Evolutionary conservation across 306 rosid genomes (phyloP).

Genomic region (Quercus variabilis): DNA sequence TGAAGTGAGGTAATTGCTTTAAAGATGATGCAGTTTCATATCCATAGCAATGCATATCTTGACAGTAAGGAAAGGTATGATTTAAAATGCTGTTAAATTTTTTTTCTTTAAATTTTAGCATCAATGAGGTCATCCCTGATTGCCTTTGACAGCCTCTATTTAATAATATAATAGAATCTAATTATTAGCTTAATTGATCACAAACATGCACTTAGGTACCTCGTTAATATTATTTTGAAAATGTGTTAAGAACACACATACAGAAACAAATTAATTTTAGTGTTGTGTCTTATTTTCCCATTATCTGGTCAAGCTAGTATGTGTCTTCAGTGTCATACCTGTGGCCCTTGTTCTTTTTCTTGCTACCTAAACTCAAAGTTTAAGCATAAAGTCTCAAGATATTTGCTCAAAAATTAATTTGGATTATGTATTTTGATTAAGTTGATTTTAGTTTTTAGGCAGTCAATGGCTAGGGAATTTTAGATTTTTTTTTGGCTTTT

Average conservation of each 20-base stretch:
- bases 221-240: background rate
- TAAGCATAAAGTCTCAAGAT: background rate
- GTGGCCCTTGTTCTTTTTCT: background rate
- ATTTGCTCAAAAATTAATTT: background rate
- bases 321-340: background rate
- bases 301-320: background rate
- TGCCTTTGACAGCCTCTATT: too few relatives aligned
- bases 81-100: too few relatives aligned
- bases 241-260: background rate
- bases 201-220: background rate
- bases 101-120: too few relatives aligned
- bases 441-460: background rate
- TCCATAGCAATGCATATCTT: too few relatives aligned
- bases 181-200: background rate
- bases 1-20: too few relatives aligned
- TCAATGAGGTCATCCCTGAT: too few relatives aligned
- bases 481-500: background rate
- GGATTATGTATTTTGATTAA: background rate
- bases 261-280: background rate
- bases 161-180: too few relatives aligned
- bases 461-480: background rate
- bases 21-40: too few relatives aligned
- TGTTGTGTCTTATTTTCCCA: background rate
- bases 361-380: background rate
- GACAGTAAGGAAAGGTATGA: too few relatives aligned